These are phyloP conservation scores for Salix caprea DNA, from an alignment of 345 rosid genomes.

Conservation along the genomic window DNA sequence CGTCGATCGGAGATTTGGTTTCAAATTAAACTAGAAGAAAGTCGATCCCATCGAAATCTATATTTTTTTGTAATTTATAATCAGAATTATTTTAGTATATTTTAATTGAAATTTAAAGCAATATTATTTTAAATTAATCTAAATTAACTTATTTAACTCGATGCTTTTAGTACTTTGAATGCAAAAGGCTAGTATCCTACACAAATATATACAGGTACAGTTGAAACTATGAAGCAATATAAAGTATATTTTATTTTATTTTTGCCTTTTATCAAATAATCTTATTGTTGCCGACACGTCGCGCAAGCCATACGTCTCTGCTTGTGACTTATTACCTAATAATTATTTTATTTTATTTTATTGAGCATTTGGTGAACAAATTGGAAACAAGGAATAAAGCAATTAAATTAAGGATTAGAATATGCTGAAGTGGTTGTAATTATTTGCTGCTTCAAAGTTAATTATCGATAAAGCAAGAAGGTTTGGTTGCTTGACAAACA, in stretches of 20 bases:
- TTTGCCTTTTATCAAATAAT: neutral
- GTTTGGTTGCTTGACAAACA: conserved; percentile 1
- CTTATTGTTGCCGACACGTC: conserved; percentile 4
- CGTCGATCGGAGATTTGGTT: too few species aligned
- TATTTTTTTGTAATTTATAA: too few species aligned
- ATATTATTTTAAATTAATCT: too few species aligned
- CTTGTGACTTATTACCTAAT: conserved; percentile 14
- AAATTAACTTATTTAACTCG: too few species aligned
- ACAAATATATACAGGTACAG: neutral
- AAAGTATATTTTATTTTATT: neutral
- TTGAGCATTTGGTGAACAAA: neutral
- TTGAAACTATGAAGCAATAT: neutral
- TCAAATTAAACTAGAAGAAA: too few species aligned
- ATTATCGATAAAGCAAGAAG: conserved; percentile 3
- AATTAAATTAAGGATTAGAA: neutral
- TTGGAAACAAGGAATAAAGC: conserved; percentile 2
- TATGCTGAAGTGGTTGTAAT: conserved; percentile 15
- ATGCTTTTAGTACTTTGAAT: too few species aligned
- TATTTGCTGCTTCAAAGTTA: conserved; percentile 10
- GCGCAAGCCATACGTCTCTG: neutral
- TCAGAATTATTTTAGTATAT: too few species aligned
- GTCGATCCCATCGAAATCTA: too few species aligned
- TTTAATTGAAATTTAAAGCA: too few species aligned
- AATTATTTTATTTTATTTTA: neutral
- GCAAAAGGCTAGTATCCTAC: too few species aligned